These are phyloP conservation scores for Venturia pyrina DNA, from an alignment of 2,329 filamentous ascomycete genomes.

Conservation along the genomic window DNA sequence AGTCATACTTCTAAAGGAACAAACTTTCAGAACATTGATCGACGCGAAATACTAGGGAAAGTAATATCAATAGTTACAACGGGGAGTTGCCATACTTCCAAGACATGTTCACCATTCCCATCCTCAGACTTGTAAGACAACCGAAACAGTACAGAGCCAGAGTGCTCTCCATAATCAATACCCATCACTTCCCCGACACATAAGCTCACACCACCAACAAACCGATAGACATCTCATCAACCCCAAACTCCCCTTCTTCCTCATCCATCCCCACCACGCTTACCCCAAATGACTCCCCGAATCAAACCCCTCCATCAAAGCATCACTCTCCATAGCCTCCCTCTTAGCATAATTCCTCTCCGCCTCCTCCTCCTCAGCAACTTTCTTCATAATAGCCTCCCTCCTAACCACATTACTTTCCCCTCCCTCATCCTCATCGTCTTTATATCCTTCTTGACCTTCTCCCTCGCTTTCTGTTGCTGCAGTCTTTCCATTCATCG, in stretches of 20 bases:
- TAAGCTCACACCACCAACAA: background rate
- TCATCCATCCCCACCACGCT: background rate
- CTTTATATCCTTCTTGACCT: background rate
- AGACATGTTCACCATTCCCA: too few relatives aligned
- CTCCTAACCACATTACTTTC: background rate
- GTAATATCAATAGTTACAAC: too few relatives aligned
- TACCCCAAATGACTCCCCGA: background rate
- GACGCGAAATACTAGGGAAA: too few relatives aligned
- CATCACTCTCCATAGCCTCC: constrained; percentile 1
- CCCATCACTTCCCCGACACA: background rate
- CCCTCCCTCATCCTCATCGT: background rate
- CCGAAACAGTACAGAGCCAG: too few relatives aligned
- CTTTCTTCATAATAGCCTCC: background rate
- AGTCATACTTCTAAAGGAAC: too few relatives aligned
- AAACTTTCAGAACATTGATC: too few relatives aligned
- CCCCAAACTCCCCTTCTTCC: background rate
- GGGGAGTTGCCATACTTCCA: too few relatives aligned
- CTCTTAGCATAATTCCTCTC: background rate
- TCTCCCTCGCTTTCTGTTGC: background rate
- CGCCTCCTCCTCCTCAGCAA: background rate
- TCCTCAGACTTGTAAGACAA: too few relatives aligned
- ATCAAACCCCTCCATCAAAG: background rate
- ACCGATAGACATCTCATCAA: background rate
- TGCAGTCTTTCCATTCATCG: too few relatives aligned
- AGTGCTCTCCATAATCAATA: too few relatives aligned